Percentiles rank a stretch among this genome's conserved stretches.
Evolutionary conservation across 2,329 filamentous ascomycete species (phyloP).

Genomic region (Hymenoscyphus fraxineus): DNA sequence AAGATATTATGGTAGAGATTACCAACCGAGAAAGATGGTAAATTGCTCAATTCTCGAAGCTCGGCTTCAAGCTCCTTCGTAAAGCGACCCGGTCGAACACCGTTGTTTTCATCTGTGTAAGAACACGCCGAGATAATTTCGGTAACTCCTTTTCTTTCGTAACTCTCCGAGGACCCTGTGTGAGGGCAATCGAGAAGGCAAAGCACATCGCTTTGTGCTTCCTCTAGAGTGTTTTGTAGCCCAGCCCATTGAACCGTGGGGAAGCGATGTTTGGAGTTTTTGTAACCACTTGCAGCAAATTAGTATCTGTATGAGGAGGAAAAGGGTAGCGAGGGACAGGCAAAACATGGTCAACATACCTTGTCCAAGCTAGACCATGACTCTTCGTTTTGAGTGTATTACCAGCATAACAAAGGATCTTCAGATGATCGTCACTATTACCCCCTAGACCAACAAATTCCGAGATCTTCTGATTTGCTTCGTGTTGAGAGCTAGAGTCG

Average conservation of each 20-base stretch:
- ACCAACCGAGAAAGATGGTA: constrained; percentile 24
- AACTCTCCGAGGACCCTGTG: constrained; percentile 9
- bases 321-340: background rate
- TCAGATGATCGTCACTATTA: constrained; percentile 21
- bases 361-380: constrained; percentile 20
- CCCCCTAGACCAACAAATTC: constrained; percentile 20
- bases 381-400: constrained; percentile 15
- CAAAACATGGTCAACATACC: constrained; percentile 12
- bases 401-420: constrained; percentile 28
- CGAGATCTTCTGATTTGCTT: constrained; percentile 17
- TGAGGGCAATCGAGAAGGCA: constrained; percentile 22
- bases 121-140: constrained; percentile 25
- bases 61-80: constrained; percentile 18
- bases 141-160: constrained; percentile 16
- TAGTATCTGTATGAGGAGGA: background rate
- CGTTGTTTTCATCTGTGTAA: constrained; percentile 8
- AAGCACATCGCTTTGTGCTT: constrained; percentile 21
- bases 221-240: constrained; percentile 21
- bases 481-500: constrained; percentile 11
- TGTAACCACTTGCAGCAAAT: constrained; percentile 3
- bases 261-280: constrained; percentile 8
- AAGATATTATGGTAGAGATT: constrained; percentile 27
- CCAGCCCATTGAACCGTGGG: constrained; percentile 20
- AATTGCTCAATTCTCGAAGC: constrained; percentile 21
- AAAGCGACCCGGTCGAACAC: constrained; percentile 14